Evolutionary conservation across 768 basidiomycete species (phyloP), one percentile per base, ranked within the genome.

Genomic region (Termitomyces heimii): DNA sequence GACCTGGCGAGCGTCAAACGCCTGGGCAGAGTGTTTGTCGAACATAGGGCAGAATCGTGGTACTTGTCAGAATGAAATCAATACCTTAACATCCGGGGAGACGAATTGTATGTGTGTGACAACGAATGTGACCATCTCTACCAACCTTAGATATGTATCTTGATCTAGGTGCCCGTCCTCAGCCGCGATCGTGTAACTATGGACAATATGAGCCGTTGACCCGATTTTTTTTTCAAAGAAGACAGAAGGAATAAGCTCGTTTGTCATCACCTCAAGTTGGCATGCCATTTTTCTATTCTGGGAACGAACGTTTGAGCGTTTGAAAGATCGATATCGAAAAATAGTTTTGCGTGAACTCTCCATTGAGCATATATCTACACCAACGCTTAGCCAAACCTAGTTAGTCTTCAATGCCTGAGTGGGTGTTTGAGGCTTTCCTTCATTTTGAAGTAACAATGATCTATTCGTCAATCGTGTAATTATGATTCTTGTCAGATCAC

Each of bases 1-100:
- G 46, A 62, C 29, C 57, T 65, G 62, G 37, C 61, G 66, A 53
- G 57, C 53, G 43, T 65, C 57, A 51, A 67, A 65, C 62, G 68
- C 68, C 62, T 68, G 63, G 53, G 61, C 57, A 55, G 68, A 62
- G 22, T 63, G 63, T 12, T 66, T 48, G 50, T 59, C 44, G 7
- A 54, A 51, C 71, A 72, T 73, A 56, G 39, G 53, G 28, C 43
- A 28, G 18, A 16, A 32, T 12, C 37, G 28, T n/a, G 22, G n/a
- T 49, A 34, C 31, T 35, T 47, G 44, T 47, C 55, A 32, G 49
- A 51, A 50, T 55, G 55, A 53, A 53, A 50, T 60, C 52, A 35
- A 49, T 48, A 50, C 48, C 44, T 53, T 53, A 54, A 45, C 63
- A 65, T 62, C 32, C 55, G 58, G 29, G 43, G 29, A 37, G 29